Conservation (phyloP, 2,329 filamentous ascomycete species). For the Ustulina deusta region DNA sequence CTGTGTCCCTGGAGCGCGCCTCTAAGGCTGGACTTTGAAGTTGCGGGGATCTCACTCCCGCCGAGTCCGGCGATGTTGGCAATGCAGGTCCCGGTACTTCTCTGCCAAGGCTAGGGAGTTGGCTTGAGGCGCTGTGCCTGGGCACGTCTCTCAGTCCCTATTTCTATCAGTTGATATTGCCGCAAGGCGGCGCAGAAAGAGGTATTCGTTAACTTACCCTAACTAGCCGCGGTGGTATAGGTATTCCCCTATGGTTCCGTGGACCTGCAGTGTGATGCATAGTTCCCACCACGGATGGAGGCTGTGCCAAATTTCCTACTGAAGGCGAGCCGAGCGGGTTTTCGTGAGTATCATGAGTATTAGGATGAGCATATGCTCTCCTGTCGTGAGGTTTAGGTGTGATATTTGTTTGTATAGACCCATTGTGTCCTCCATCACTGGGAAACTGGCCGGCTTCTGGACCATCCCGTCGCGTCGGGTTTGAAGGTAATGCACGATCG, state of each 20-base stretch:
- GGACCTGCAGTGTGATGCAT: neutral
- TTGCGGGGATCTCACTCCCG: neutral
- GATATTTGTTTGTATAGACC: neutral
- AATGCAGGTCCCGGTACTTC: neutral
- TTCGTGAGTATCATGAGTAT: neutral
- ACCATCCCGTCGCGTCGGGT: neutral
- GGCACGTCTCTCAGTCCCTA: slow-evolving; percentile 9
- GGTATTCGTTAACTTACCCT: slow-evolving; percentile 4
- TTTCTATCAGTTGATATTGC: slow-evolving; percentile 11
- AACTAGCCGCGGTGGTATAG: neutral
- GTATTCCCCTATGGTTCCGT: neutral
- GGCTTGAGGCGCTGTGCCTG: neutral
- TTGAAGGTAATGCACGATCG: neutral
- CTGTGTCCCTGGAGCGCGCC: too few species aligned
- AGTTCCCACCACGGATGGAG: neutral
- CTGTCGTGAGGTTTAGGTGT: neutral
- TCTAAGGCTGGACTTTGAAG: neutral
- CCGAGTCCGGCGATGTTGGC: neutral
- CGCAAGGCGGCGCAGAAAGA: neutral
- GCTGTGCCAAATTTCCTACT: neutral
- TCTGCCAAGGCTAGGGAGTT: neutral
- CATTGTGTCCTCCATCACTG: neutral
- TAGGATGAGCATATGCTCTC: neutral
- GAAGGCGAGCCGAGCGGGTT: neutral
- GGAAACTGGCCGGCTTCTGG: neutral